Conservation (phyloP, 345 rosid genomes). For the Pugionium dolabratum region DNA sequence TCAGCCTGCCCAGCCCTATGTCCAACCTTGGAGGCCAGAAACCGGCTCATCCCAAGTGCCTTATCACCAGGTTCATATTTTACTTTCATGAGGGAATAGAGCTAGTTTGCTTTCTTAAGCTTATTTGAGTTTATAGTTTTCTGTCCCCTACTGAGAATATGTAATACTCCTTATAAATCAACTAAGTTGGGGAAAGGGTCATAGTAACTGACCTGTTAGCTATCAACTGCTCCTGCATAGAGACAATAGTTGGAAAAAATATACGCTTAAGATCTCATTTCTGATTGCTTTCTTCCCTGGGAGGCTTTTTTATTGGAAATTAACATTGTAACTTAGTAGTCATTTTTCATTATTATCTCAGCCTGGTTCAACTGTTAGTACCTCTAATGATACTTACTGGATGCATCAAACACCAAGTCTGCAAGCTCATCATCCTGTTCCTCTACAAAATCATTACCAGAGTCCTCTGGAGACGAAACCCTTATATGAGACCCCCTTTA, state of each 20-base stretch:
- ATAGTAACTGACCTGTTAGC: no score
- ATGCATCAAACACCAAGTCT: constrained; percentile 55
- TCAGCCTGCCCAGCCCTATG: constrained; percentile 57
- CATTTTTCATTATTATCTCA: constrained; percentile 46
- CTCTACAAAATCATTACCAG: constrained; percentile 58
- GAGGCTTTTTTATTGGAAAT: not conserved
- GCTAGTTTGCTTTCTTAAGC: constrained; percentile 4
- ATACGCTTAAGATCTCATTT: constrained; percentile 17
- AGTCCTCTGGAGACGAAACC: constrained; percentile 63
- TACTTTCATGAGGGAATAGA: constrained; percentile 22
- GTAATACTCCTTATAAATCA: constrained; percentile 11
- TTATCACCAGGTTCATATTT: constrained; percentile 66
- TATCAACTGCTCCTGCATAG: not conserved
- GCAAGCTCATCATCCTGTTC: constrained; percentile 64
- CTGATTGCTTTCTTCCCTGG: constrained; percentile 19
- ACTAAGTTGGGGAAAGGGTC: not conserved
- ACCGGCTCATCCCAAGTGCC: constrained; percentile 54
- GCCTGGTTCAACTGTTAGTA: constrained; percentile 59
- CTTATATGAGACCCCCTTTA: constrained; percentile 53
- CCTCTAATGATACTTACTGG: constrained; percentile 77
- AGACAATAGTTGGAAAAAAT: constrained; percentile 8
- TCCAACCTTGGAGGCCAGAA: constrained; percentile 71
- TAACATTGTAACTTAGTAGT: constrained; percentile 2
- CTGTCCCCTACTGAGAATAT: not conserved
- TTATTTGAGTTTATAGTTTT: constrained; percentile 18